phyloP scores from a whole-genome alignment of 192 early-diverging fungal species.

The Polychytrium aggregatum region DNA sequence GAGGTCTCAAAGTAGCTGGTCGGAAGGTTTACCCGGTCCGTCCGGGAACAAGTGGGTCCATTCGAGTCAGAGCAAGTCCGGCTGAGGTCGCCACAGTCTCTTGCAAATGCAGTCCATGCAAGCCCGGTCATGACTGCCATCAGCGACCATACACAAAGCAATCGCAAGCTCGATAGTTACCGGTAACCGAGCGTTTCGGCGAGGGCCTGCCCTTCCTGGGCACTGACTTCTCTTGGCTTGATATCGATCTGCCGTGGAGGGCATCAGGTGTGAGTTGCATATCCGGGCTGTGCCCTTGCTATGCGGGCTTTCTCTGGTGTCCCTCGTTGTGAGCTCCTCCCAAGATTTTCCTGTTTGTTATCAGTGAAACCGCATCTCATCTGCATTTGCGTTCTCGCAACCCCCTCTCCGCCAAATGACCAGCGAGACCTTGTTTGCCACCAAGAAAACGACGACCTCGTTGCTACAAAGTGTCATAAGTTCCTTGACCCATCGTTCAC shows the following conservation, averaged over 20 bases:
- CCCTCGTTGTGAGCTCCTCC: no score
- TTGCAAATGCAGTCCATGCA: no score
- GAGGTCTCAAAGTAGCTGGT: constrained; percentile 41
- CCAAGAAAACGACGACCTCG: constrained; percentile 26
- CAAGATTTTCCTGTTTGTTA: no score
- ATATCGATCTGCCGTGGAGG: constrained; percentile 13
- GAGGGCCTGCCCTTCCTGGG: constrained; percentile 20
- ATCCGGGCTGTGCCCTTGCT: no score
- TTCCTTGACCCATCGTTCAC: constrained; percentile 33
- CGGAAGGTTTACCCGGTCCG: not conserved
- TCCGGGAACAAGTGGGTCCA: not conserved
- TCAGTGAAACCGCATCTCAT: not conserved
- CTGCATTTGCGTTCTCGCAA: not conserved
- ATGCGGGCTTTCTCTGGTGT: no score
- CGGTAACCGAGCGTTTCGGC: constrained; percentile 18
- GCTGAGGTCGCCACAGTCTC: no score
- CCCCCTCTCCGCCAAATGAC: not conserved
- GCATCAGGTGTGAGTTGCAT: constrained; percentile 1
- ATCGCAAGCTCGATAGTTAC: no score
- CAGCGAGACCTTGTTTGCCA: constrained; percentile 33
- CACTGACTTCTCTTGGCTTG: constrained; percentile 17
- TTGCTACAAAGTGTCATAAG: constrained; percentile 19
- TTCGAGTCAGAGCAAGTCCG: no score
- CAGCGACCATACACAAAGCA: no score
- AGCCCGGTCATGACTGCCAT: no score